Percentiles rank a stretch among this genome's conserved stretches.
Evolutionary conservation across 2,329 filamentous ascomycete genomes (phyloP).

Genomic region (Aspergillus tubingensis): DNA sequence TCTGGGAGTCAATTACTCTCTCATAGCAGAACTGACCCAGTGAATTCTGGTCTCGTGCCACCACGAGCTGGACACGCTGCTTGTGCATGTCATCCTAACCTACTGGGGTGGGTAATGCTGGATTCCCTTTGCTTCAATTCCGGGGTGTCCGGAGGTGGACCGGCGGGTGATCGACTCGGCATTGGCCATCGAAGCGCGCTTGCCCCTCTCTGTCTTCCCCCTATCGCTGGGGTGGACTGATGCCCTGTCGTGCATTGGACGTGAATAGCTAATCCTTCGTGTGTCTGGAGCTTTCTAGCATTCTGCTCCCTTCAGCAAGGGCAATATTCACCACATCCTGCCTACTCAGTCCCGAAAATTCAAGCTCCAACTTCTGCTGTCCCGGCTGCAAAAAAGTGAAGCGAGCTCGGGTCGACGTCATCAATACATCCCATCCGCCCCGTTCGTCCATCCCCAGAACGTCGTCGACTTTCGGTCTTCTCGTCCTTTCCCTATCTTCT

Average conservation of each 20-base stretch:
- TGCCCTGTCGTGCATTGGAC: background rate
- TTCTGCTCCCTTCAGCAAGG: background rate
- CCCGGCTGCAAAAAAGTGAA: background rate
- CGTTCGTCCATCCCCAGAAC: conserved; percentile 5
- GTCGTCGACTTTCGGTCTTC: background rate
- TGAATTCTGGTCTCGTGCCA: background rate
- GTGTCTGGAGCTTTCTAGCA: background rate
- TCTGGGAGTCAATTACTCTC: no score
- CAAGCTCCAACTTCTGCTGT: background rate
- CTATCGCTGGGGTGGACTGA: background rate
- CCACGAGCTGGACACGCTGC: background rate
- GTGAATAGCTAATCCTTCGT: conserved; percentile 1
- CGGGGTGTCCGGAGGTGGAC: conserved; percentile 2
- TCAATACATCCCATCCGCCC: conserved; percentile 26
- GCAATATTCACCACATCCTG: background rate
- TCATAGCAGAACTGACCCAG: background rate
- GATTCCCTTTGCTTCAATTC: background rate
- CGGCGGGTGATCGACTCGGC: conserved; percentile 12
- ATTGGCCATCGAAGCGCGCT: background rate
- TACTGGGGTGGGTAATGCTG: background rate
- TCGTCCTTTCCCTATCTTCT: background rate
- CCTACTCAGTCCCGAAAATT: background rate
- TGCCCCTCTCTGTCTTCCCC: background rate
- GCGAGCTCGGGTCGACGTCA: conserved; percentile 34
- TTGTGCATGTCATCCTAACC: background rate